Evolutionary conservation across 176 grass and related monocot species (phyloP).

Genomic region (Olyra latifolia): DNA sequence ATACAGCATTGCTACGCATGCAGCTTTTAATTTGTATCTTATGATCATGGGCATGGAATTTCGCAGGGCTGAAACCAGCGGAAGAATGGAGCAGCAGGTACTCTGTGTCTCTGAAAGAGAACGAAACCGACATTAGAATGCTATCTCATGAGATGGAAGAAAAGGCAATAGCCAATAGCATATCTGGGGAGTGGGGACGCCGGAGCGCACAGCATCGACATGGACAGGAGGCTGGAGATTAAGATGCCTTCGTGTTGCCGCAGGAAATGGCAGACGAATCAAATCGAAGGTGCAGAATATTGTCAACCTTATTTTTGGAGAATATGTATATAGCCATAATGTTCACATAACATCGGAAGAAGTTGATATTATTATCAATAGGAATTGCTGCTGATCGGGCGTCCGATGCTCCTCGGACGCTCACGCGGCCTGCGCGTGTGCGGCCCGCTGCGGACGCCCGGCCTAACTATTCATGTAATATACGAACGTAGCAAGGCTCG

Average conservation of each 20-base stretch:
- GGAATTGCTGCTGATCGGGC: no score
- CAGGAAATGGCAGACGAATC: neutral
- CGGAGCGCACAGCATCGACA: neutral
- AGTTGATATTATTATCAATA: no score
- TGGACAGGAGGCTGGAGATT: slow-evolving; percentile 5
- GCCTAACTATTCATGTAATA: no score
- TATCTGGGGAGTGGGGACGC: no score
- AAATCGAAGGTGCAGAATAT: neutral
- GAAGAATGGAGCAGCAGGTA: neutral
- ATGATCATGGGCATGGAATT: no score
- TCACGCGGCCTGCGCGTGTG: no score
- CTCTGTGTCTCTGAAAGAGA: slow-evolving; percentile 12
- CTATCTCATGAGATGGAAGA: neutral
- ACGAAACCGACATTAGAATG: slow-evolving; percentile 11
- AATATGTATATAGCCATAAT: neutral
- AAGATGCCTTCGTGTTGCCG: slow-evolving; percentile 7
- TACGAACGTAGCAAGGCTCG: no score
- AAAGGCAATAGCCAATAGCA: neutral
- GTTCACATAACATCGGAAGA: no score
- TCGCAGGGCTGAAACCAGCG: neutral
- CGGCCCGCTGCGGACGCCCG: no score
- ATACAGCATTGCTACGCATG: neutral
- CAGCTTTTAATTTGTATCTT: neutral
- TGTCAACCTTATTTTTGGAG: neutral
- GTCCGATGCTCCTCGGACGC: no score